These are phyloP conservation scores for Lolium perenne DNA, from an alignment of 176 grass and related monocot species.

Conservation along the genomic window DNA sequence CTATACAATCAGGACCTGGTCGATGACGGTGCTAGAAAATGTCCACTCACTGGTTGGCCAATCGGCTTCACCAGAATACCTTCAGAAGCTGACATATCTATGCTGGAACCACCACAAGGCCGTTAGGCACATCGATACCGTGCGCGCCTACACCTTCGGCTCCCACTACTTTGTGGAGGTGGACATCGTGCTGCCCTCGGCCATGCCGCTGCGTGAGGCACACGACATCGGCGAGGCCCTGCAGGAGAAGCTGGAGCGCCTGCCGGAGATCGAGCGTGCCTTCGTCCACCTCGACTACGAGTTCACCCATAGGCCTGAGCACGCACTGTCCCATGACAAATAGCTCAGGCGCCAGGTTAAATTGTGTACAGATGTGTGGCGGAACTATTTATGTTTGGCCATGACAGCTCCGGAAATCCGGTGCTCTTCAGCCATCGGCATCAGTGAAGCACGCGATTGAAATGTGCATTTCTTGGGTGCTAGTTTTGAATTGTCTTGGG, in stretches of 20 bases:
- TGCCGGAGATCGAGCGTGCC: conserved; percentile 90
- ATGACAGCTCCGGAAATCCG: not conserved
- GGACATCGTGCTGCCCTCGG: conserved; percentile 85
- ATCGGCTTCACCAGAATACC: conserved; percentile 79
- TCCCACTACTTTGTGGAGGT: conserved; percentile 98
- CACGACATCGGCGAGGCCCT: conserved; percentile 96
- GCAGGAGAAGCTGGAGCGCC: conserved; percentile 93
- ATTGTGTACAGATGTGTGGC: not conserved
- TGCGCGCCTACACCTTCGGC: conserved; percentile 94
- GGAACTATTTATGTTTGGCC: not conserved
- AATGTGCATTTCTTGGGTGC: not conserved
- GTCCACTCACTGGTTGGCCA: conserved; percentile 94
- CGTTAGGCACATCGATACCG: conserved; percentile 90
- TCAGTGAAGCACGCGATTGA: conserved; percentile 28
- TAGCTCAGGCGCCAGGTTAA: conserved; percentile 29
- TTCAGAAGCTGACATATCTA: conserved; percentile 95
- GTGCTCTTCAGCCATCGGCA: conserved; percentile 19
- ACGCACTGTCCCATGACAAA: conserved; percentile 68
- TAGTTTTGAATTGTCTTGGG: not conserved
- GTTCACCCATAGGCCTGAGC: conserved; percentile 89
- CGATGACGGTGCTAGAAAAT: conserved; percentile 86
- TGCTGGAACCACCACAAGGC: conserved; percentile 99
- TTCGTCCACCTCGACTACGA: conserved; percentile 99
- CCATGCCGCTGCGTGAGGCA: conserved; percentile 80
- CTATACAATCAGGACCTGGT: conserved; percentile 94